phyloP scores from a whole-genome alignment of 192 early-diverging fungal genomes.

The Coemansia sp. region DNA sequence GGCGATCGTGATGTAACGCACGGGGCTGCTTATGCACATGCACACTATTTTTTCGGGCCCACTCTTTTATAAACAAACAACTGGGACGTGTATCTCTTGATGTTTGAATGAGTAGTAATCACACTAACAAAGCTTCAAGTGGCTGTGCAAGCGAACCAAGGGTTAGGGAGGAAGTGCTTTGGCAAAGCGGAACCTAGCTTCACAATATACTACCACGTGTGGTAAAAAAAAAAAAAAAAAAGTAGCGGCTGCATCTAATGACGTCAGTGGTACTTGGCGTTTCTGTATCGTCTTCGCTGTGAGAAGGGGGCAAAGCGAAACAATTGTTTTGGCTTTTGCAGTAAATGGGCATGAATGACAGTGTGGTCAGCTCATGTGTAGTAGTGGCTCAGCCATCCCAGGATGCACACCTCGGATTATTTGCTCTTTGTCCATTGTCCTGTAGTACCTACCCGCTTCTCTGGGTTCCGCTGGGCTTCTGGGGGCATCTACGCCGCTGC shows the following conservation, averaged over 20 bases:
- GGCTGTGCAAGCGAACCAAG: not conserved
- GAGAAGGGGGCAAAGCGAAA: not conserved
- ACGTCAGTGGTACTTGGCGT: not conserved
- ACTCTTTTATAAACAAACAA: not conserved
- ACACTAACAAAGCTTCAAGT: not conserved
- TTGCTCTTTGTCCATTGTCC: not conserved
- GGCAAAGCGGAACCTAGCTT: not conserved
- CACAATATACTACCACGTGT: not conserved
- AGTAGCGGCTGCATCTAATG: not conserved
- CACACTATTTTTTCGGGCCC: not conserved
- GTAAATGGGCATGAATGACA: not conserved
- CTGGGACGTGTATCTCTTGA: too few species aligned
- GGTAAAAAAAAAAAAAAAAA: not conserved
- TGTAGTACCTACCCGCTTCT: not conserved
- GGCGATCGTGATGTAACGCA: not conserved
- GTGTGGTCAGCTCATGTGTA: not conserved
- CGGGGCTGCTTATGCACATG: not conserved
- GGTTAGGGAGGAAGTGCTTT: not conserved
- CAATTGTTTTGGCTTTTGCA: constrained; percentile 1
- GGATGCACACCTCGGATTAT: not conserved
- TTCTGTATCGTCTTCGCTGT: not conserved
- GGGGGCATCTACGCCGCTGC: not conserved
- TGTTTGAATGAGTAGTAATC: too few species aligned
- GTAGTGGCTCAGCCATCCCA: not conserved
- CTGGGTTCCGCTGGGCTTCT: not conserved